phyloP scores from a whole-genome alignment of 768 basidiomycete genomes.

The Podaxis carcinomalis region DNA sequence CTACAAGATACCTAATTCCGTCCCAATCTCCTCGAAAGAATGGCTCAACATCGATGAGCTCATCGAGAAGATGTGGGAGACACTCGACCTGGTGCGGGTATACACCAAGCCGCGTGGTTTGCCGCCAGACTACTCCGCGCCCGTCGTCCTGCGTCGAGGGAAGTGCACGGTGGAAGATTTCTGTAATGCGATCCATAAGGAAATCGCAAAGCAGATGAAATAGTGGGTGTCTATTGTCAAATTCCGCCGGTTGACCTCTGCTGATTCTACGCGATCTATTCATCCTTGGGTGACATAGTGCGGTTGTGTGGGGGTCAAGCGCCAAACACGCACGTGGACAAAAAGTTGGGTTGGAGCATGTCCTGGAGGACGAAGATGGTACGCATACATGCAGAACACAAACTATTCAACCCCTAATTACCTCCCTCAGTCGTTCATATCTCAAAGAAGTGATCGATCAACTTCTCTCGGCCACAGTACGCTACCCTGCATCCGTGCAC shows the following conservation, averaged over 20 bases:
- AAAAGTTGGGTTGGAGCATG: conserved; percentile 87
- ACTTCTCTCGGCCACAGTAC: not conserved
- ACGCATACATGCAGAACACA: conserved; percentile 27
- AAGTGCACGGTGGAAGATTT: conserved; percentile 80
- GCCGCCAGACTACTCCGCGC: conserved; percentile 84
- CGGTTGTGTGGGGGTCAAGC: conserved; percentile 92
- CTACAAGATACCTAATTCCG: conserved; percentile 94
- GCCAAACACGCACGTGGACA: conserved; percentile 98
- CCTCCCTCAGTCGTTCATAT: conserved; percentile 23
- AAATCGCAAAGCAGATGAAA: conserved; percentile 97
- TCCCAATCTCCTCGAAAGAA: conserved; percentile 88
- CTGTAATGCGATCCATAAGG: conserved; percentile 92
- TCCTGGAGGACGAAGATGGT: conserved; percentile 88
- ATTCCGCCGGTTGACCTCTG: not conserved
- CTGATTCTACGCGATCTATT: not conserved
- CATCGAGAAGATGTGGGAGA: conserved; percentile 88
- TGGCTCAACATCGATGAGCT: conserved; percentile 98
- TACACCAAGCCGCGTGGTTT: conserved; percentile 95
- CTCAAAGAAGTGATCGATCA: conserved; percentile 33
- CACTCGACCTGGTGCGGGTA: conserved; percentile 88
- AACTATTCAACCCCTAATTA: conserved; percentile 24
- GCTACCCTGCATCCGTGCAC: not conserved
- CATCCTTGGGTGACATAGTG: conserved; percentile 35
- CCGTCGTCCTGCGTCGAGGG: conserved; percentile 78
- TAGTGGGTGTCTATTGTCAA: conserved; percentile 49